phyloP scores from a whole-genome alignment of 2,329 filamentous ascomycete genomes.

The Aspergillus ochraceus region DNA sequence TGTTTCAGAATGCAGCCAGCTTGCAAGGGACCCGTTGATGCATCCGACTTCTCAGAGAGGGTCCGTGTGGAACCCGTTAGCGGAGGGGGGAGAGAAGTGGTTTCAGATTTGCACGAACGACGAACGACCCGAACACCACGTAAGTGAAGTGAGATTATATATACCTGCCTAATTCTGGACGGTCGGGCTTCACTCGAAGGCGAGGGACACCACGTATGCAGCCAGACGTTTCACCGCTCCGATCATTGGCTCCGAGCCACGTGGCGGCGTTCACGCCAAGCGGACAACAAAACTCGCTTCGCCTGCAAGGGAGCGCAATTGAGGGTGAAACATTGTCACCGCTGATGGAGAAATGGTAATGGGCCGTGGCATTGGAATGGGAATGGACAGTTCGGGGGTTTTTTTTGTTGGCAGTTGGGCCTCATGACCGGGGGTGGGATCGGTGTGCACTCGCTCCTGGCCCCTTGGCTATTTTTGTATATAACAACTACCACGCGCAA shows the following conservation, averaged over 20 bases:
- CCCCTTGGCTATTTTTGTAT: neutral
- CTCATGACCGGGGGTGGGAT: neutral
- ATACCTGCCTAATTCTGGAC: conserved; percentile 1
- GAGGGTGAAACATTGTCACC: neutral
- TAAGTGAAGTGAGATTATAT: neutral
- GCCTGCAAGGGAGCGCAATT: conserved; percentile 1
- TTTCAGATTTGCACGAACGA: neutral
- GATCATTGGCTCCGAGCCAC: conserved; percentile 10
- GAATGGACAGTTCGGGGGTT: neutral
- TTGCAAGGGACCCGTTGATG: conserved; percentile 5
- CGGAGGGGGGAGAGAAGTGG: neutral
- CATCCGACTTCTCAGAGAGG: neutral
- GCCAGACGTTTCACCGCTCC: conserved; percentile 11
- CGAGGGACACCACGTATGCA: neutral
- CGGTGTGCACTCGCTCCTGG: neutral
- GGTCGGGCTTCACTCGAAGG: neutral
- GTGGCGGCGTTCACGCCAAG: conserved; percentile 15
- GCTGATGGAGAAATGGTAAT: neutral
- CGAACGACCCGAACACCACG: neutral
- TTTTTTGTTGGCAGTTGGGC: conserved; percentile 4
- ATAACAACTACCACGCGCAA: neutral
- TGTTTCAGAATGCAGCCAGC: conserved; percentile 14
- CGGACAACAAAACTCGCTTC: conserved; percentile 9
- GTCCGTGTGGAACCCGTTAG: neutral
- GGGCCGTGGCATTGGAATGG: neutral